Percentiles rank a stretch among this genome's conserved stretches.
Conservation (phyloP, 768 basidiomycete species). For the Leccinum ochraceum region DNA sequence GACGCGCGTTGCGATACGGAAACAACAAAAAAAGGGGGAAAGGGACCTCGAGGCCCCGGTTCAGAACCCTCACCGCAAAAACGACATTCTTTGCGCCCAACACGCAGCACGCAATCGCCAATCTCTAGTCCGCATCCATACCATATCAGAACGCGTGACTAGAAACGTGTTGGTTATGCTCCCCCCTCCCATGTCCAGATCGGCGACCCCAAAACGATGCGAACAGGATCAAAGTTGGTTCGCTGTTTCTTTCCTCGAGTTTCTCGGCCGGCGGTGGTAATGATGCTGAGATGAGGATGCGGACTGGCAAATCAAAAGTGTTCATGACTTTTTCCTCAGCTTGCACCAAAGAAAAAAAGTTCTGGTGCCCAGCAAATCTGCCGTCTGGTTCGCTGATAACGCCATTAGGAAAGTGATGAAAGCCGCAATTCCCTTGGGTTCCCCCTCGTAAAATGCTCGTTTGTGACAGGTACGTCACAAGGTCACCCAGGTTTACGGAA, state of each 20-base stretch:
- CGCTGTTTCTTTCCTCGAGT: not conserved
- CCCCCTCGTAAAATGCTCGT: conserved; percentile 8
- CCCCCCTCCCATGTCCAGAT: conserved; percentile 11
- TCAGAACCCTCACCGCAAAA: conserved; percentile 8
- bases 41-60: conserved; percentile 12
- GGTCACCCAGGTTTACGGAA: conserved; percentile 11
- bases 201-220: not conserved
- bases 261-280: not conserved
- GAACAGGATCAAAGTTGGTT: conserved; percentile 3
- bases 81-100: conserved; percentile 16
- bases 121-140: conserved; percentile 4
- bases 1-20: conserved; percentile 1
- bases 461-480: conserved; percentile 20
- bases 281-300: not conserved
- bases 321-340: not conserved
- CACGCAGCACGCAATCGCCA: conserved; percentile 1
- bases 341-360: conserved; percentile 1
- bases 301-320: conserved; percentile 13
- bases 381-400: conserved; percentile 20
- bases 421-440: conserved; percentile 10
- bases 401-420: conserved; percentile 19
- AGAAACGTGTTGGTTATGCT: conserved; percentile 19
- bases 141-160: conserved; percentile 11
- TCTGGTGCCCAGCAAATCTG: conserved; percentile 12
- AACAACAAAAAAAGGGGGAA: not conserved